phyloP scores from a whole-genome alignment of 1,139 yeast species.

The Kurtzmaniella quercitrusa region DNA sequence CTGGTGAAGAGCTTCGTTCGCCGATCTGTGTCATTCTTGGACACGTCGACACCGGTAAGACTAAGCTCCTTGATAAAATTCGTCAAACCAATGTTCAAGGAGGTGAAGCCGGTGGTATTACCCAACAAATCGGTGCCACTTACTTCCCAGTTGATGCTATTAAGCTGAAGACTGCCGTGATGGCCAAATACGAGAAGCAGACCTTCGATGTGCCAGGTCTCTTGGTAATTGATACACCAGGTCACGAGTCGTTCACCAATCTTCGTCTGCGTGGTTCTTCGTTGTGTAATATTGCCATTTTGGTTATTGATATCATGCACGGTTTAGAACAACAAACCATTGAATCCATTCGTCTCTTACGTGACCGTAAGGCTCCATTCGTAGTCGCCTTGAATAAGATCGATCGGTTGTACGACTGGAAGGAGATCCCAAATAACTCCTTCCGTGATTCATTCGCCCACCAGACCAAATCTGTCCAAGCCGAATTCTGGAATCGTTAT shows the following conservation, averaged over 20 bases:
- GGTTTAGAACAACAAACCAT: slow-evolving; percentile 97
- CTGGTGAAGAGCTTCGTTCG: slow-evolving; percentile 65
- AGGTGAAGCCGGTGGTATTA: slow-evolving; percentile 99
- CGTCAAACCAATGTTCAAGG: slow-evolving; percentile 99
- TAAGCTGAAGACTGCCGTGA: slow-evolving; percentile 83
- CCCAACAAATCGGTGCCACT: slow-evolving; percentile 99
- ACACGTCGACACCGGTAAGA: slow-evolving; percentile 99
- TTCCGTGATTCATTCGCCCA: slow-evolving; percentile 89
- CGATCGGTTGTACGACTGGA: slow-evolving; percentile 96
- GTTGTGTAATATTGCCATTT: slow-evolving; percentile 95
- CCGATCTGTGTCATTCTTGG: slow-evolving; percentile 99
- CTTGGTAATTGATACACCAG: slow-evolving; percentile 95
- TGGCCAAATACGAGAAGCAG: slow-evolving; percentile 82
- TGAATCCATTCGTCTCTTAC: slow-evolving; percentile 84
- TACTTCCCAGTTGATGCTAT: slow-evolving; percentile 97
- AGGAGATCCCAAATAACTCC: slow-evolving; percentile 81
- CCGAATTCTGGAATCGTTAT: slow-evolving; percentile 86
- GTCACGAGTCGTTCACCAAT: slow-evolving; percentile 98
- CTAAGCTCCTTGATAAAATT: slow-evolving; percentile 89
- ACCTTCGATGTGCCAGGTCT: slow-evolving; percentile 95
- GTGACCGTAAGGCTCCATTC: slow-evolving; percentile 97
- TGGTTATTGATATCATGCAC: slow-evolving; percentile 98
- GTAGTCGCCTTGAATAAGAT: slow-evolving; percentile 95
- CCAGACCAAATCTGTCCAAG: slow-evolving; percentile 81
- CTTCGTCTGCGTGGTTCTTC: slow-evolving; percentile 99